These are phyloP conservation scores for Stephania yunnanensis DNA, from an alignment of 164 flowering plant species.

Conservation along the genomic window DNA sequence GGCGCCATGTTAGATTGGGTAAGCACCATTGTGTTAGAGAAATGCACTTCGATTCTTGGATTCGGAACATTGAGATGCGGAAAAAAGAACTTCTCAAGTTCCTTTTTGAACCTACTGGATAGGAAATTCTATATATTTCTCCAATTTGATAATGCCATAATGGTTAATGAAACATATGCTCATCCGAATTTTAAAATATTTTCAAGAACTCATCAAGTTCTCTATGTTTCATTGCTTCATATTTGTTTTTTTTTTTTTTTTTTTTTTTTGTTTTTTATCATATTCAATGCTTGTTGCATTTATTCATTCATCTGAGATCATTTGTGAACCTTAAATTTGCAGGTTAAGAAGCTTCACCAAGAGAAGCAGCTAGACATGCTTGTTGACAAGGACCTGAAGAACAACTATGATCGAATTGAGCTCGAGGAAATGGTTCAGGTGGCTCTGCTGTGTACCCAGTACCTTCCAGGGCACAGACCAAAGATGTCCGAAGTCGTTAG, in stretches of 20 bases:
- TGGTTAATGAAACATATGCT: not conserved
- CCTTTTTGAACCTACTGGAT: too few species aligned
- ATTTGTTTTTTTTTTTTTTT: not conserved
- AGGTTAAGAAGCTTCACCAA: conserved; percentile 78
- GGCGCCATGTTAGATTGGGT: conserved; percentile 96
- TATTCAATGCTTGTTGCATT: not conserved
- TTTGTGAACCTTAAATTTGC: conserved; percentile 9
- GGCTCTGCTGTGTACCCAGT: conserved; percentile 67
- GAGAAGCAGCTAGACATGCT: conserved; percentile 73
- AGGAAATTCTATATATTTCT: not conserved
- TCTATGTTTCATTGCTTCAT: too few species aligned
- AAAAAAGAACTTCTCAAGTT: too few species aligned
- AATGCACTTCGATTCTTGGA: too few species aligned
- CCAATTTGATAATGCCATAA: too few species aligned
- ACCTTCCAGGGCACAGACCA: conserved; percentile 62
- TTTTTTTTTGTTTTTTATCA: too few species aligned
- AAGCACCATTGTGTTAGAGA: conserved; percentile 9
- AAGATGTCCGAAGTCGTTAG: conserved; percentile 78
- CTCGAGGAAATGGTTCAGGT: conserved; percentile 80
- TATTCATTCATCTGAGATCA: not conserved
- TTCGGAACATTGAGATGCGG: too few species aligned
- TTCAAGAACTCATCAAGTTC: not conserved
- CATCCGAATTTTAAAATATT: not conserved
- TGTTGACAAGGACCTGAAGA: conserved; percentile 71
- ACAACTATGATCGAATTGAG: conserved; percentile 62